A percentile compares a stretch with the other conserved stretches of the same genome.
phyloP scores from a whole-genome alignment of 371 early-diverging fungal genomes.

The Umbelopsis sp. region DNA sequence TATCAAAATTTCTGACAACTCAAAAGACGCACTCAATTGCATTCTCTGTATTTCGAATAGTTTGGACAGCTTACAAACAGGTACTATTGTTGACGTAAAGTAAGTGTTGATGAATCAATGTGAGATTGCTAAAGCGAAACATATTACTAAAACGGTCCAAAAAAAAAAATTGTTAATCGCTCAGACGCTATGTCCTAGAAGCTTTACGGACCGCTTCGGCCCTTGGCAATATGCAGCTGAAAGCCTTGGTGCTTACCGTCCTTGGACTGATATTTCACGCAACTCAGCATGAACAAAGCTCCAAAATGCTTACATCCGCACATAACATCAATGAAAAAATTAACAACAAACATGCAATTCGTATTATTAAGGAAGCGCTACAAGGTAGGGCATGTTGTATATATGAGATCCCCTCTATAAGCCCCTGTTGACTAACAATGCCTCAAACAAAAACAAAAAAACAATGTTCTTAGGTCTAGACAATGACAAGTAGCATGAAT shows the following conservation, averaged over 20 bases:
- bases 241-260: constrained; percentile 22
- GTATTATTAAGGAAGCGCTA: not conserved
- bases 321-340: constrained; percentile 19
- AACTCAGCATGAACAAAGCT: constrained; percentile 23
- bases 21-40: not conserved
- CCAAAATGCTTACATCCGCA: constrained; percentile 24
- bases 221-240: constrained; percentile 22
- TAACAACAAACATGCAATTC: constrained; percentile 13
- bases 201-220: constrained; percentile 22
- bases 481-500: no score
- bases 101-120: not conserved
- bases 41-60: not conserved
- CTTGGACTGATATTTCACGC: constrained; percentile 22
- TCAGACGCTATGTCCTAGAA: constrained; percentile 21
- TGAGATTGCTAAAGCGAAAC: no score
- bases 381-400: not conserved
- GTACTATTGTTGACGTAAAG: not conserved
- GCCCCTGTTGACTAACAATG: not conserved
- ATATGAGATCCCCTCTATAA: not conserved
- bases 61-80: not conserved
- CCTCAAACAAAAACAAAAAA: no score
- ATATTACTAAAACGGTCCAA: not conserved
- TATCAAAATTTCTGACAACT: not conserved
- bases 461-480: no score
- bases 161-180: no score